Evolutionary conservation across 1,284 basidiomycete genomes (phyloP), one percentile per base, ranked within the genome.

Genomic region (Malassezia sympodialis): DNA sequence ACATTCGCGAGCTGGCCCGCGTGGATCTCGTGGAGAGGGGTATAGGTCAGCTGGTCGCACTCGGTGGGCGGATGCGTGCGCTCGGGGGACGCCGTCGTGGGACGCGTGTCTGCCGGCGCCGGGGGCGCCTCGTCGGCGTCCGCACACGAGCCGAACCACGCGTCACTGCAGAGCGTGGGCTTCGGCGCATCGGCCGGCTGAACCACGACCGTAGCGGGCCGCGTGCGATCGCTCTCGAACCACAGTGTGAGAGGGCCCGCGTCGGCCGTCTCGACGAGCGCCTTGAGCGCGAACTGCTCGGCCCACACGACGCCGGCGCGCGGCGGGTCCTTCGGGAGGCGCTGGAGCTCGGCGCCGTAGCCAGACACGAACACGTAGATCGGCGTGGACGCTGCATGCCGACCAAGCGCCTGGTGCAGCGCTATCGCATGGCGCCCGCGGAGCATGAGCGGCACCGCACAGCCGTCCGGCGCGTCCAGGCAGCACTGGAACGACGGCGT

Each of bases 1-100:
- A 66, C 46, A 53, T 62, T 64, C 17, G 58, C 62, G 2, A 53
- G 42, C 35, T 59, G 51, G 21, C 58, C 59, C 17, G 60, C 55
- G 10, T 55, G 59, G 19, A 63, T 49, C 54, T 58, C 51, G 14
- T 54, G 49, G 30, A 68, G 57, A 10, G 62, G 61, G 1, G 64
- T 66, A 31, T 68, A 68, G 8, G 23, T 21, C 31, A 21, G 24
- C 8, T 27, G 19, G 30, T 49, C 43, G 19, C 27, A 37, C 17
- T 31, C 26, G 39, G 19, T 26, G 24, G 32, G 48, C 2, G 8
- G 31, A 2, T 14, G 17, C n/a, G 27, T 28, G 15, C 41, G 30
- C 31, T 30, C 14, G 32, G 47, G 12, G 15, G 41, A 17, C 27
- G n/a, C 31, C 2, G 47, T 37, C 26, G 48, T 19, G 24, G 27